These are phyloP conservation scores for Penicillium samsonianum DNA, from an alignment of 495 filamentous ascomycete species.

Conservation along the genomic window DNA sequence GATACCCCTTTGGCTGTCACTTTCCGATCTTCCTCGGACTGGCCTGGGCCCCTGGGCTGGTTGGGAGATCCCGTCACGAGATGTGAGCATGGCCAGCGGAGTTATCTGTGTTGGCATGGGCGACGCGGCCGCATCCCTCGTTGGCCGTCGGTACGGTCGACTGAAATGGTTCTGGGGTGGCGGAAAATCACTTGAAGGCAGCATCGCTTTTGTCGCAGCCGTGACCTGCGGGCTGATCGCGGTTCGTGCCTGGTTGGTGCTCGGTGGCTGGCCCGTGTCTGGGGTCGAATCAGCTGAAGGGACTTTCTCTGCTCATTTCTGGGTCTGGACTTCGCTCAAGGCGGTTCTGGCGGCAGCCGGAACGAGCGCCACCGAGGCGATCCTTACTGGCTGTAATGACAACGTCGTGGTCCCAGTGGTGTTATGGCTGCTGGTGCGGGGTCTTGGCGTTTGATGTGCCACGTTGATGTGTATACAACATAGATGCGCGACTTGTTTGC, in stretches of 20 bases:
- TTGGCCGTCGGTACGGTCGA: constrained; percentile 83
- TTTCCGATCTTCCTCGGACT: constrained; percentile 61
- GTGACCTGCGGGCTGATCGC: constrained; percentile 71
- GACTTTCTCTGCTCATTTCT: constrained; percentile 27
- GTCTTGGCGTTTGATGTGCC: constrained; percentile 61
- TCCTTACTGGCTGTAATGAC: constrained; percentile 96
- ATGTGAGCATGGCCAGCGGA: constrained; percentile 85
- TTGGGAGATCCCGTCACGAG: constrained; percentile 70
- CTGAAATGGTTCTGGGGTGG: constrained; percentile 96
- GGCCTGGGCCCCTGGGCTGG: constrained; percentile 57
- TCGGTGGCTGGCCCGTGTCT: constrained; percentile 66
- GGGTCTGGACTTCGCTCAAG: constrained; percentile 53
- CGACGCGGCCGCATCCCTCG: constrained; percentile 89
- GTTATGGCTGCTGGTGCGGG: constrained; percentile 85
- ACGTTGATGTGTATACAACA: constrained; percentile 17
- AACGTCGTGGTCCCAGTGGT: constrained; percentile 98
- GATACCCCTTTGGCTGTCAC: constrained; percentile 87
- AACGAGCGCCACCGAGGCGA: constrained; percentile 90
- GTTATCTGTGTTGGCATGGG: constrained; percentile 94
- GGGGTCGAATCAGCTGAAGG: constrained; percentile 26
- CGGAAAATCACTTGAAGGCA: constrained; percentile 93
- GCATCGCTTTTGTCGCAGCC: constrained; percentile 77
- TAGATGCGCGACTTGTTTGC: constrained; percentile 7
- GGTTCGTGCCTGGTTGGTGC: constrained; percentile 72
- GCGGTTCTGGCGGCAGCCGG: constrained; percentile 69